Percentiles rank a stretch among this genome's conserved stretches.
phyloP scores from a whole-genome alignment of 139 green algal species.

The Chlamydomonas incerta region DNA sequence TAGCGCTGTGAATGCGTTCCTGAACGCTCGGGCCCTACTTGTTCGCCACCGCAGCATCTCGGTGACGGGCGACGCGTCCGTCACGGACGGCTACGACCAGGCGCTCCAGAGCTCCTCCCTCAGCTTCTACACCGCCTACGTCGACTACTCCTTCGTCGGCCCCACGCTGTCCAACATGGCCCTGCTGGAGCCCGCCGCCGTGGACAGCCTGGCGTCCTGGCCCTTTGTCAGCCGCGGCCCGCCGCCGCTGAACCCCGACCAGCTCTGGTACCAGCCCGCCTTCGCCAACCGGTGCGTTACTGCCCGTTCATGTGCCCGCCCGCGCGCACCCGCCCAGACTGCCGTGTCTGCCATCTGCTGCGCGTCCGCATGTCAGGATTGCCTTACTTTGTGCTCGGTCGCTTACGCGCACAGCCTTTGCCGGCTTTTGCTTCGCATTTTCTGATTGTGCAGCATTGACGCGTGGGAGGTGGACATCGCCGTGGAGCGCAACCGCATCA shows the following conservation, averaged over 20 bases:
- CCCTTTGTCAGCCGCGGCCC: not conserved
- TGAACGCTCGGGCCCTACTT: too few relatives aligned
- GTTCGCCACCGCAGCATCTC: not conserved
- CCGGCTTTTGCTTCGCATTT: too few relatives aligned
- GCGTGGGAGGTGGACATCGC: not conserved
- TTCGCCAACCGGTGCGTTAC: too few relatives aligned
- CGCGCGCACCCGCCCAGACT: too few relatives aligned
- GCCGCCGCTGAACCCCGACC: not conserved
- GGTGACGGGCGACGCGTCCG: not conserved
- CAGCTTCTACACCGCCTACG: not conserved
- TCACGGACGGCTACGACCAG: constrained; percentile 44
- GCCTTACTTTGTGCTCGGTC: too few relatives aligned
- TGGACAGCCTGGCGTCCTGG: constrained; percentile 3
- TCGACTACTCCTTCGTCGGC: not conserved
- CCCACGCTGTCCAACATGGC: not conserved
- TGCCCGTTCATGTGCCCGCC: too few relatives aligned
- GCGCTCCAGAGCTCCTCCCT: not conserved
- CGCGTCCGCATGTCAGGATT: too few relatives aligned
- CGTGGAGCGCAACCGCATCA: too few relatives aligned
- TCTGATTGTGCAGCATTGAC: not conserved
- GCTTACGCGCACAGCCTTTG: too few relatives aligned
- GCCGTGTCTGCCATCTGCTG: too few relatives aligned
- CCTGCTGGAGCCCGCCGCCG: not conserved
- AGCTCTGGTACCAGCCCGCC: not conserved
- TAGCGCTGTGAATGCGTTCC: too few relatives aligned